phyloP scores from a whole-genome alignment of 768 basidiomycete species.

The Pholiota conissans region DNA sequence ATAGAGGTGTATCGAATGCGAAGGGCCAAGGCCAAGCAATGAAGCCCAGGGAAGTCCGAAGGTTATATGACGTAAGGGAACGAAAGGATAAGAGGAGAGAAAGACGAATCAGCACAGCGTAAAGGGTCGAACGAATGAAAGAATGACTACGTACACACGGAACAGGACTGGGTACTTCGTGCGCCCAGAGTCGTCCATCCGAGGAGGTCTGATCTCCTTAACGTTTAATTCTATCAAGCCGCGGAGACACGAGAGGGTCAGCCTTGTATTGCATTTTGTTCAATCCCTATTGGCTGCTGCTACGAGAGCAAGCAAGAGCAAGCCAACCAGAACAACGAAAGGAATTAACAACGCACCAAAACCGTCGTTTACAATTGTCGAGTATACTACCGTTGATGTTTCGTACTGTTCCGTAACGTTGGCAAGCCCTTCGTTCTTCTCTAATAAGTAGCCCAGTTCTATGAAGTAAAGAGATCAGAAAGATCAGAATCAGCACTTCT shows the following conservation, averaged over 20 bases:
- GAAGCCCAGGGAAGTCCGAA: neutral
- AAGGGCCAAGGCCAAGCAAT: neutral
- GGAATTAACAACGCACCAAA: conserved; percentile 58
- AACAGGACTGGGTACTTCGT: conserved; percentile 96
- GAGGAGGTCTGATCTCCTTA: conserved; percentile 86
- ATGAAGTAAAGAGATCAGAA: neutral
- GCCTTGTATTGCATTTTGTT: neutral
- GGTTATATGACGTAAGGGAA: no score
- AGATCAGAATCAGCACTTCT: neutral
- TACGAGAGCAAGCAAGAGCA: no score
- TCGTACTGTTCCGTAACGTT: conserved; percentile 68
- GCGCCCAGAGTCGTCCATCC: conserved; percentile 93
- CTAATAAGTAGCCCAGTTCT: conserved; percentile 34
- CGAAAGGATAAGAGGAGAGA: neutral
- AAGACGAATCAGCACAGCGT: neutral
- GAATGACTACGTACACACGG: conserved; percentile 56
- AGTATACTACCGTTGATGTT: conserved; percentile 64
- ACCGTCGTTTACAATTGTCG: conserved; percentile 78
- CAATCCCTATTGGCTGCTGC: neutral
- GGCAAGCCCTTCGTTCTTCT: conserved; percentile 67
- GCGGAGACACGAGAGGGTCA: neutral
- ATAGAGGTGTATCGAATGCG: no score
- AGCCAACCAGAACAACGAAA: neutral
- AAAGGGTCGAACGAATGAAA: neutral
- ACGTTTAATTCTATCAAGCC: conserved; percentile 74